Evolutionary conservation across 805 yeast species (phyloP).

Genomic region (Tanozyma kutaoensis): DNA sequence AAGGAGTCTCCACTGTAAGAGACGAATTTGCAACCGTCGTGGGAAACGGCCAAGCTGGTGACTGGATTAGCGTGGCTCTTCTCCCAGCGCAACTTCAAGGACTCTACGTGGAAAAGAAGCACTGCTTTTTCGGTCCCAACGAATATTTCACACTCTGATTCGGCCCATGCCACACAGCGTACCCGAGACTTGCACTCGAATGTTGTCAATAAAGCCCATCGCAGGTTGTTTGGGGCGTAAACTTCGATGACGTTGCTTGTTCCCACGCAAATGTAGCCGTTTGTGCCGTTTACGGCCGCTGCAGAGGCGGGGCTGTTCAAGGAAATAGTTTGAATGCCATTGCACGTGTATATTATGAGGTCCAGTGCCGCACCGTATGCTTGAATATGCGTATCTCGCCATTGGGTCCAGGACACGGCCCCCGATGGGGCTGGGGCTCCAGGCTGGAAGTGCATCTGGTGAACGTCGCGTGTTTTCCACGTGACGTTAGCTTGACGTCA

Average conservation of each 20-base stretch:
- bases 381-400: too few relatives aligned
- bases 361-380: too few relatives aligned
- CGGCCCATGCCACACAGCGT: constrained; percentile 43
- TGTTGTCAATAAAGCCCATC: too few relatives aligned
- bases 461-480: too few relatives aligned
- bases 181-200: constrained; percentile 28
- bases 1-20: constrained; percentile 45
- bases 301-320: too few relatives aligned
- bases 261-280: constrained; percentile 49
- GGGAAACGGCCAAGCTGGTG: constrained; percentile 42
- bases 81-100: constrained; percentile 28
- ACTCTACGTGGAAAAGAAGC: constrained; percentile 37
- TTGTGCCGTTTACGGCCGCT: constrained; percentile 44
- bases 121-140: constrained; percentile 42
- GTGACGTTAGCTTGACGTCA: too few relatives aligned
- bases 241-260: constrained; percentile 29
- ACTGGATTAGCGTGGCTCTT: constrained; percentile 50
- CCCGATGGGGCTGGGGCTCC: too few relatives aligned
- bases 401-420: too few relatives aligned
- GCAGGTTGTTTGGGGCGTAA: constrained; percentile 46
- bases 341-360: too few relatives aligned
- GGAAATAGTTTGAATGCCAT: too few relatives aligned
- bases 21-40: constrained; percentile 48
- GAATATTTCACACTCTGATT: constrained; percentile 37
- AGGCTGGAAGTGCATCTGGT: too few relatives aligned